These are phyloP conservation scores for Henckelia pumila DNA, from an alignment of 257 asterid species.

Conservation along the genomic window DNA sequence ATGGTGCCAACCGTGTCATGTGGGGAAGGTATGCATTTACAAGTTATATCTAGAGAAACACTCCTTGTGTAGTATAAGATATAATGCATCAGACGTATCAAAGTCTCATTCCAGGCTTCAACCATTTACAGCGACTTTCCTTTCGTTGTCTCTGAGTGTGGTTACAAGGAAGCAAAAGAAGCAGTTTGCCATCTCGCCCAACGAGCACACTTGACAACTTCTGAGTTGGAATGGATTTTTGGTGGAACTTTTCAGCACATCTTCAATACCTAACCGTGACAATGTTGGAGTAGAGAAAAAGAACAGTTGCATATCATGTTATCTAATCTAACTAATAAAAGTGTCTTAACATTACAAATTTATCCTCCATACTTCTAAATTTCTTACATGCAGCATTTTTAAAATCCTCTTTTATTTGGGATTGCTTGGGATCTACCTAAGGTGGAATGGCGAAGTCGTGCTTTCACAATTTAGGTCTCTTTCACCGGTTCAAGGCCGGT, in stretches of 20 bases:
- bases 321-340: too few species aligned
- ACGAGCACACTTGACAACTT: slow-evolving; percentile 41
- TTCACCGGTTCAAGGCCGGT: too few species aligned
- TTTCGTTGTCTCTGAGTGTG: slow-evolving; percentile 63
- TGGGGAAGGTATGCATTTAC: slow-evolving; percentile 71
- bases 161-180: slow-evolving; percentile 75
- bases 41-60: neutral
- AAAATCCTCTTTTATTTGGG: too few species aligned
- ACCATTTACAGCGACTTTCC: slow-evolving; percentile 70
- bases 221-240: slow-evolving; percentile 70
- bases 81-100: neutral
- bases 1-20: slow-evolving; percentile 76
- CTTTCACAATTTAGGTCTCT: too few species aligned
- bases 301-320: too few species aligned
- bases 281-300: neutral
- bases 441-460: too few species aligned
- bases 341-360: too few species aligned
- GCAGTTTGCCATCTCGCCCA: slow-evolving; percentile 42
- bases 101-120: neutral
- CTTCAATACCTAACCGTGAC: slow-evolving; percentile 18
- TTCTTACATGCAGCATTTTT: too few species aligned
- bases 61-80: neutral
- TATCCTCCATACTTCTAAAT: too few species aligned
- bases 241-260: slow-evolving; percentile 56
- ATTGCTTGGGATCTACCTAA: too few species aligned